Percentiles rank a stretch among this genome's conserved stretches.
These are phyloP conservation scores for Mortierella alpina DNA, from an alignment of 192 early-diverging fungal genomes.

Conservation along the genomic window DNA sequence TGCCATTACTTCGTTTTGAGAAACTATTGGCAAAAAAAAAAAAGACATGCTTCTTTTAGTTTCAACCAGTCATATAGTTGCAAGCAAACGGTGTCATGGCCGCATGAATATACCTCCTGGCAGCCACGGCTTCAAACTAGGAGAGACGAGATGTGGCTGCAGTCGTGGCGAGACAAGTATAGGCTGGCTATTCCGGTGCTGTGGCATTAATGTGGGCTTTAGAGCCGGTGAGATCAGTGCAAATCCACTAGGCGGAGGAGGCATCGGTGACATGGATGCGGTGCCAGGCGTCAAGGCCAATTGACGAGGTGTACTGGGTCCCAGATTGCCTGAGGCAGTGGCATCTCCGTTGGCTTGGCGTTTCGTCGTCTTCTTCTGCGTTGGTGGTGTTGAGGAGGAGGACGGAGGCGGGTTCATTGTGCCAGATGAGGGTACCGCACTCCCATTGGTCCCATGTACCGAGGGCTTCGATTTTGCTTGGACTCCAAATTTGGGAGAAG, in stretches of 20 bases:
- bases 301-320: conserved; percentile 39
- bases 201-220: conserved; percentile 38
- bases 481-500: conserved; percentile 28
- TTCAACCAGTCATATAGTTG: neutral
- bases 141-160: conserved; percentile 43
- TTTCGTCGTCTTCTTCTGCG: conserved; percentile 44
- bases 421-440: neutral
- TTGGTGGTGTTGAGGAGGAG: conserved; percentile 4
- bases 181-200: conserved; percentile 19
- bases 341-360: conserved; percentile 31
- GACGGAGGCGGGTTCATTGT: neutral
- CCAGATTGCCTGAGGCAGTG: conserved; percentile 23
- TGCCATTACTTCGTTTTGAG: conserved; percentile 49
- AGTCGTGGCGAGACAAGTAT: conserved; percentile 36
- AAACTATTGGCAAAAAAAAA: conserved; percentile 19
- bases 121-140: conserved; percentile 42
- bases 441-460: neutral
- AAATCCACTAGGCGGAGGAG: conserved; percentile 43
- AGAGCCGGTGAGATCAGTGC: conserved; percentile 39
- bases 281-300: conserved; percentile 20
- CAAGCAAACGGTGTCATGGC: neutral
- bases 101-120: conserved; percentile 36
- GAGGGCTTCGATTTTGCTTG: conserved; percentile 20
- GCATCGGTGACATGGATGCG: conserved; percentile 38
- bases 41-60: conserved; percentile 2